These are phyloP conservation scores for Penicillium sclerotigenum DNA, from an alignment of 2,329 filamentous ascomycete genomes.

Conservation along the genomic window DNA sequence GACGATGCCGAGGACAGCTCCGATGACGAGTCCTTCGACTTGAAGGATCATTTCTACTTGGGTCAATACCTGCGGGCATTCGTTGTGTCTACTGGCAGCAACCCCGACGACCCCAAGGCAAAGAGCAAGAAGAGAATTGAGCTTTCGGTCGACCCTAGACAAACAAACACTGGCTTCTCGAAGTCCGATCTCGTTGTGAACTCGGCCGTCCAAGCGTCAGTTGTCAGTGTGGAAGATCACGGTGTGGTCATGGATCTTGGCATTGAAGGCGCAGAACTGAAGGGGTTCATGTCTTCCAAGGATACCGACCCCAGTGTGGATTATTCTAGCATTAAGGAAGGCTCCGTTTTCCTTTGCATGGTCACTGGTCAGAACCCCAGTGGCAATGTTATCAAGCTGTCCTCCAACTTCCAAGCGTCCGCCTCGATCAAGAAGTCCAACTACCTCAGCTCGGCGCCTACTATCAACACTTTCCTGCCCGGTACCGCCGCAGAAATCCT, in stretches of 20 bases:
- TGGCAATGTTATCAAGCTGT: constrained; percentile 83
- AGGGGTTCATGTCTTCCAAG: constrained; percentile 80
- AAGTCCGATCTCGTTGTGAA: constrained; percentile 72
- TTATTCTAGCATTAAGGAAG: constrained; percentile 70
- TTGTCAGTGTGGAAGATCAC: constrained; percentile 91
- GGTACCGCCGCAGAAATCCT: constrained; percentile 87
- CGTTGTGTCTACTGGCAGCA: constrained; percentile 72
- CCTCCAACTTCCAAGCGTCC: constrained; percentile 67
- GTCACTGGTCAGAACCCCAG: constrained; percentile 71
- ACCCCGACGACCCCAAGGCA: constrained; percentile 46
- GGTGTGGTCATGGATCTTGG: constrained; percentile 92
- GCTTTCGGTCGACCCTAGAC: constrained; percentile 74
- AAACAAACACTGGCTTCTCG: constrained; percentile 72
- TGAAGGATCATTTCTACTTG: constrained; percentile 70
- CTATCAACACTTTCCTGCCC: constrained; percentile 84
- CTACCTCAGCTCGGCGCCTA: constrained; percentile 71
- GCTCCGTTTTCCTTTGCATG: constrained; percentile 78
- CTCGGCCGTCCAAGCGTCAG: constrained; percentile 78
- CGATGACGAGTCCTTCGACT: constrained; percentile 61
- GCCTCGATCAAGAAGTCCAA: constrained; percentile 65
- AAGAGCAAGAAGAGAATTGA: constrained; percentile 80
- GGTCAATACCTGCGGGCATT: constrained; percentile 87
- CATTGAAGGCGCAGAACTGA: constrained; percentile 63
- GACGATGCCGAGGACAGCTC: constrained; percentile 53
- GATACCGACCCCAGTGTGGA: constrained; percentile 68